Conservation (phyloP, 169 alveolate species). For the Eimeria acervulina region DNA sequence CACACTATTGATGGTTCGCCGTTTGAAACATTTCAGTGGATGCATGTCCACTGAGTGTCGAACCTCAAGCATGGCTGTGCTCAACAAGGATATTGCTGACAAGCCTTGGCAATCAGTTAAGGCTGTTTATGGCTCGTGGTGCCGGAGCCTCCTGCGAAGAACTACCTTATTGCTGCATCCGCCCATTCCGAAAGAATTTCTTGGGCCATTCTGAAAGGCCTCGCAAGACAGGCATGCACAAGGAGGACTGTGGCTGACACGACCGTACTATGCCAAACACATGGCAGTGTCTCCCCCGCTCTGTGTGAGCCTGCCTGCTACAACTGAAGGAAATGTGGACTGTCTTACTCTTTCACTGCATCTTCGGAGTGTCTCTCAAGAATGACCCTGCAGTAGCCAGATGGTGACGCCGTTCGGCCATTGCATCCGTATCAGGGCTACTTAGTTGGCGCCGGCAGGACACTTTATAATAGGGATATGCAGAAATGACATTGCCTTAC, state of each 20-base stretch:
- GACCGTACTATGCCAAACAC: background rate
- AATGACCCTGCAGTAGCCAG: constrained; percentile 62
- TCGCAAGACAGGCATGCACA: background rate
- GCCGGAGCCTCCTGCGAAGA: background rate
- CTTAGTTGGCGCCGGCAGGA: background rate
- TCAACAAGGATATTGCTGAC: background rate
- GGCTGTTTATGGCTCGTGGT: background rate
- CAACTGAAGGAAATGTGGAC: background rate
- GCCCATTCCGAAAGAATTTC: constrained; percentile 81
- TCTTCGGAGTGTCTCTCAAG: constrained; percentile 82
- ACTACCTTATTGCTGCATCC: constrained; percentile 80
- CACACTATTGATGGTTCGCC: background rate
- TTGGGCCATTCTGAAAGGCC: constrained; percentile 58
- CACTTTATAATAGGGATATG: background rate
- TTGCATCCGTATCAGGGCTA: background rate
- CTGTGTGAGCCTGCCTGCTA: background rate
- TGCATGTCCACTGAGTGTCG: background rate
- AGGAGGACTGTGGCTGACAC: background rate
- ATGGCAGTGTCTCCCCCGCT: background rate
- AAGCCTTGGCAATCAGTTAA: background rate
- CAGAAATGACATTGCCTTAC: background rate
- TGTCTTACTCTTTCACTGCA: constrained; percentile 75
- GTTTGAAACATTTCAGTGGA: background rate
- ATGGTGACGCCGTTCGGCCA: background rate
- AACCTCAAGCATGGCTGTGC: background rate